These are phyloP conservation scores for Komagataella ulmi DNA, from an alignment of 805 yeast species.

Conservation along the genomic window DNA sequence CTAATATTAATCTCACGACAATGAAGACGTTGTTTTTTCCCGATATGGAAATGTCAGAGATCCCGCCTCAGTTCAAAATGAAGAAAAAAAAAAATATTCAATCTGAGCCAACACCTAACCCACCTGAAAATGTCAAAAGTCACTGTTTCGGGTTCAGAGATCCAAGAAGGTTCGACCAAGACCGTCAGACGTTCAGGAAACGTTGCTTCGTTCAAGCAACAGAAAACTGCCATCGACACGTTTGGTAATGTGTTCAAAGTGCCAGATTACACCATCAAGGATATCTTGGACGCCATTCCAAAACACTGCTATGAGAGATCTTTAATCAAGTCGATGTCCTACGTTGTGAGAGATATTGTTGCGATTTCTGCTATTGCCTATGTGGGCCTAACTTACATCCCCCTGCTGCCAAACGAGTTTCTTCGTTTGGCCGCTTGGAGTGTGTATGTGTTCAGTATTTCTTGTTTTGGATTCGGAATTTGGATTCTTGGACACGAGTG, in stretches of 20 bases:
- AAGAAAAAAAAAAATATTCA: neutral
- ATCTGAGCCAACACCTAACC: neutral
- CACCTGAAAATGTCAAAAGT: neutral
- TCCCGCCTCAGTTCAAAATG: neutral
- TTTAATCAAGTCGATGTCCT: constrained; percentile 31
- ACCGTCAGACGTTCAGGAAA: constrained; percentile 6
- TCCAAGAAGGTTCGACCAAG: neutral
- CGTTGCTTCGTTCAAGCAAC: constrained; percentile 9
- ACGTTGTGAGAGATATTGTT: constrained; percentile 38
- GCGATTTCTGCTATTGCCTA: constrained; percentile 29
- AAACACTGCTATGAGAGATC: constrained; percentile 47
- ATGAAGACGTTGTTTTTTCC: neutral
- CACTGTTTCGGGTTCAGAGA: neutral
- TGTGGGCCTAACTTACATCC: constrained; percentile 28
- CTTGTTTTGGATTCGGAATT: constrained; percentile 41
- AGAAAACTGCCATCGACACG: constrained; percentile 30
- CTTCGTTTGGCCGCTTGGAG: constrained; percentile 28
- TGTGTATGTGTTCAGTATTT: constrained; percentile 23
- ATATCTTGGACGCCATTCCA: constrained; percentile 44
- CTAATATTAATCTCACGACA: neutral
- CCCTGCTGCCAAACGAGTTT: constrained; percentile 19
- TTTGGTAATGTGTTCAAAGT: constrained; percentile 41
- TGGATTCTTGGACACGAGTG: constrained; percentile 58
- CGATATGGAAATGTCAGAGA: neutral
- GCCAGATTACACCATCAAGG: constrained; percentile 51